Conservation (phyloP, 768 basidiomycete species). For the Termitomyces sp. region DNA sequence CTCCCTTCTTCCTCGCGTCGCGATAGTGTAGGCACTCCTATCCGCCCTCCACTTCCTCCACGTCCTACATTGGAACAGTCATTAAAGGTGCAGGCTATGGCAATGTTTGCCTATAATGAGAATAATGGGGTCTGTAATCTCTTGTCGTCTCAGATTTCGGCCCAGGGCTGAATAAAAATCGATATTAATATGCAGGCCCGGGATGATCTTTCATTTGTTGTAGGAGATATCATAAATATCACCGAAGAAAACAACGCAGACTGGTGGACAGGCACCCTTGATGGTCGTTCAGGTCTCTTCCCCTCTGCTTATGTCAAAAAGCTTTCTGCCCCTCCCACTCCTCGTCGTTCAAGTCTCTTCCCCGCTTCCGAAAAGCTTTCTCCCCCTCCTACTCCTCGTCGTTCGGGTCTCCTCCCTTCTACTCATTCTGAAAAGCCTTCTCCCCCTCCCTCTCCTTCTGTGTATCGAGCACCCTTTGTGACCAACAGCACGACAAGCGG, state of each 20-base stretch:
- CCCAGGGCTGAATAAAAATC: neutral
- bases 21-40: neutral
- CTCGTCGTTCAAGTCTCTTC: too few species aligned
- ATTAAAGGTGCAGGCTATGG: conserved; percentile 37
- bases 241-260: conserved; percentile 76
- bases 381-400: too few species aligned
- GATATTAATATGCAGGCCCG: conserved; percentile 56
- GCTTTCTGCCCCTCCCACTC: too few species aligned
- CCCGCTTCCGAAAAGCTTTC: conserved; percentile 72
- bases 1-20: conserved; percentile 25
- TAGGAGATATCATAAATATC: conserved; percentile 76
- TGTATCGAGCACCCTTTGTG: conserved; percentile 15
- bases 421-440: conserved; percentile 60
- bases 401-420: conserved; percentile 77
- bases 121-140: conserved; percentile 39
- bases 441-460: conserved; percentile 11
- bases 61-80: conserved; percentile 7
- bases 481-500: neutral
- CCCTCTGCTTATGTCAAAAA: too few species aligned
- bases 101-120: conserved; percentile 66
- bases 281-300: conserved; percentile 62
- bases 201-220: conserved; percentile 73
- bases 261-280: conserved; percentile 77
- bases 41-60: neutral
- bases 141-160: neutral